These are phyloP conservation scores for Diplodia intermedia DNA, from an alignment of 2,329 filamentous ascomycete genomes.

Conservation along the genomic window DNA sequence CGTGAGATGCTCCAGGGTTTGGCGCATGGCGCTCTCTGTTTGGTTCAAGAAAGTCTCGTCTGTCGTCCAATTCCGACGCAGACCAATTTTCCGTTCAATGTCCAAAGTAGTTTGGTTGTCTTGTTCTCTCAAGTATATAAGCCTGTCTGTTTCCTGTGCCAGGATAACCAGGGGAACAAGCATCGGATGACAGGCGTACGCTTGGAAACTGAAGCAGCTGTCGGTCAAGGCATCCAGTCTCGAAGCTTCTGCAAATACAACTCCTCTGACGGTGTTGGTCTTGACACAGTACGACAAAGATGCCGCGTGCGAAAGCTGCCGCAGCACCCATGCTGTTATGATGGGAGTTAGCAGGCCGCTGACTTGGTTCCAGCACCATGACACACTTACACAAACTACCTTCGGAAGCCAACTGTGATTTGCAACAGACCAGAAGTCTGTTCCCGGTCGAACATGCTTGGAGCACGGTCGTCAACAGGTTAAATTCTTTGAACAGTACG, in stretches of 20 bases:
- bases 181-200: constrained; percentile 4
- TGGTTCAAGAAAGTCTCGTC: constrained; percentile 1
- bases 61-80: background rate
- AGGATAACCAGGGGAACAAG: background rate
- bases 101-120: background rate
- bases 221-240: background rate
- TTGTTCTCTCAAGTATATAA: background rate
- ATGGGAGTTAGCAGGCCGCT: background rate
- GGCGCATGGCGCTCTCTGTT: background rate
- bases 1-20: background rate
- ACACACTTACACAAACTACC: background rate
- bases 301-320: background rate
- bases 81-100: background rate
- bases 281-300: background rate
- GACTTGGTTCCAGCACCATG: no score
- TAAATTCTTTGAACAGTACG: background rate
- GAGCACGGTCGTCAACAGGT: background rate
- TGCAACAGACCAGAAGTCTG: background rate
- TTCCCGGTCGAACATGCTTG: background rate
- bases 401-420: background rate
- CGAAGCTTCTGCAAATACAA: background rate
- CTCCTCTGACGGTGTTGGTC: background rate
- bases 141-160: background rate
- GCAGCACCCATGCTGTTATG: background rate
- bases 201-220: background rate